phyloP scores from a whole-genome alignment of 129 eudicot species.

The Flaveria ramosissima region DNA sequence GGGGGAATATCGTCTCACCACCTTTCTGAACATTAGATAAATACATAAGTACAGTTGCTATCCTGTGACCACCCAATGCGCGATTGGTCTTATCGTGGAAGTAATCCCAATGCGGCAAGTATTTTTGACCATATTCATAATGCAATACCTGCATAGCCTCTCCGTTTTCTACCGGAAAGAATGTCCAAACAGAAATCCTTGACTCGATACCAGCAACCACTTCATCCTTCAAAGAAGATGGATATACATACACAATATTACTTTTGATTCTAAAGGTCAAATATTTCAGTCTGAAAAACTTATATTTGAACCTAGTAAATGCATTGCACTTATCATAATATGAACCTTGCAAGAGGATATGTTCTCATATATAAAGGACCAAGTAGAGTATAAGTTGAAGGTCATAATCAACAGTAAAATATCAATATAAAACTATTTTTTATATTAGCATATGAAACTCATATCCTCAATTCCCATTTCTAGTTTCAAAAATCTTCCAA shows the following conservation, averaged over 20 bases:
- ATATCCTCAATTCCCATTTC: background rate
- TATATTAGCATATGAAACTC: background rate
- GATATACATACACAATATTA: background rate
- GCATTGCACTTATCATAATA: background rate
- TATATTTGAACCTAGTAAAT: background rate
- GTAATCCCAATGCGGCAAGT: slow-evolving; percentile 84
- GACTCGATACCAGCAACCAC: slow-evolving; percentile 58
- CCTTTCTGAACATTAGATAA: slow-evolving; percentile 75
- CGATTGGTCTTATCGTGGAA: slow-evolving; percentile 63
- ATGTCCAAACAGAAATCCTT: slow-evolving; percentile 77
- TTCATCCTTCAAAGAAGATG: slow-evolving; percentile 48
- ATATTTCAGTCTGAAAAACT: too few species aligned
- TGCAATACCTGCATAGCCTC: slow-evolving; percentile 66
- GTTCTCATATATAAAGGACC: background rate
- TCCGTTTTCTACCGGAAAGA: slow-evolving; percentile 76
- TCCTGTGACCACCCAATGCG: slow-evolving; percentile 75
- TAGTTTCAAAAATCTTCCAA: background rate
- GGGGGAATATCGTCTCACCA: slow-evolving; percentile 79
- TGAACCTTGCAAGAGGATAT: background rate
- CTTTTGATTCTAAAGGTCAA: slow-evolving; percentile 3
- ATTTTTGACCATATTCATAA: slow-evolving; percentile 87
- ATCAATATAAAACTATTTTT: background rate
- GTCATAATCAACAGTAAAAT: background rate
- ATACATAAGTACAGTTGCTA: slow-evolving; percentile 90
- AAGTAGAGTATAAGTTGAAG: background rate